Percentiles rank a stretch among this genome's conserved stretches.
Evolutionary conservation across 176 grass and related monocot species (phyloP).

Genomic region (Poa annua): DNA sequence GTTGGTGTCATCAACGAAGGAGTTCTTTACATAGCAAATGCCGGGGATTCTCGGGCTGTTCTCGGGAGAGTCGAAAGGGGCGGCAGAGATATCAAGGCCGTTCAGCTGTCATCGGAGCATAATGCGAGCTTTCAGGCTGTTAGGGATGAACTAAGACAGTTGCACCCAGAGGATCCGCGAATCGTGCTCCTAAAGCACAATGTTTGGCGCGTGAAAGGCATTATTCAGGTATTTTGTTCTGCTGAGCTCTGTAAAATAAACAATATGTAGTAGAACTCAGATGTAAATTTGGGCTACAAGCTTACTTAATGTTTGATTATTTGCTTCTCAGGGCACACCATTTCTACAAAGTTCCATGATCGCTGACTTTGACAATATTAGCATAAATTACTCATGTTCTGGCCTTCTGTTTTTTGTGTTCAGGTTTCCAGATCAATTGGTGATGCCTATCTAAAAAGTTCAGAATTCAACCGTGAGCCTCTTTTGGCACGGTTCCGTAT

Average conservation of each 20-base stretch:
- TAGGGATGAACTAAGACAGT: conserved; percentile 57
- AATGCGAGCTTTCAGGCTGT: conserved; percentile 62
- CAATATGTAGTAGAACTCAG: not conserved
- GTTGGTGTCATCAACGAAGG: conserved; percentile 61
- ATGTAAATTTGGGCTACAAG: not conserved
- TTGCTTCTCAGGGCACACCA: not conserved
- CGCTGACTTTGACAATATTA: not conserved
- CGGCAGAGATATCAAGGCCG: conserved; percentile 48
- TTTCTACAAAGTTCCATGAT: not conserved
- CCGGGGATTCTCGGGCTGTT: conserved; percentile 74
- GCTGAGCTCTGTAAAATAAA: not conserved
- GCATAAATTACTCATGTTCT: conserved; percentile 26
- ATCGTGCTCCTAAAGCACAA: conserved; percentile 77
- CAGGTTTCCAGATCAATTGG: conserved; percentile 66
- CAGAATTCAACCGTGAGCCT: conserved; percentile 56
- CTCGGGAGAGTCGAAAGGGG: conserved; percentile 55
- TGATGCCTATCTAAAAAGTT: conserved; percentile 54
- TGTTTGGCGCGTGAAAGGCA: conserved; percentile 79
- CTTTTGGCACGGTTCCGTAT: conserved; percentile 42
- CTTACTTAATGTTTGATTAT: not conserved
- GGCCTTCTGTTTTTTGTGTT: not conserved
- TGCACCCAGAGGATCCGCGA: conserved; percentile 63
- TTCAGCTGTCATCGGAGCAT: conserved; percentile 68
- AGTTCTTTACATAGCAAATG: conserved; percentile 68
- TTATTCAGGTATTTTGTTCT: conserved; percentile 67